phyloP scores from a whole-genome alignment of 306 rosid species.

The Corylus americana region DNA sequence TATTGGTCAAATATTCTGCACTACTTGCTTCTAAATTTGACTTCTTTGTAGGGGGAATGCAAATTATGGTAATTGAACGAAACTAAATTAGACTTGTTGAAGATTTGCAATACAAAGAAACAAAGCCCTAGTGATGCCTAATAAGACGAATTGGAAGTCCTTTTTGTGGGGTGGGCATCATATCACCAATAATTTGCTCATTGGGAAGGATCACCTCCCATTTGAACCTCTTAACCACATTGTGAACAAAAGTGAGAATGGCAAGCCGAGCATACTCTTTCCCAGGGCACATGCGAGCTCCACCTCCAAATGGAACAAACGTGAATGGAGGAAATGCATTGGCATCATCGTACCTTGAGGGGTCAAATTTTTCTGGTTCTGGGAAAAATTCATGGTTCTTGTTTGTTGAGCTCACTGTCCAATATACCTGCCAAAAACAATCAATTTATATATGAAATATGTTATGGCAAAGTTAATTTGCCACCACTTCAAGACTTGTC shows the following conservation, averaged over 20 bases:
- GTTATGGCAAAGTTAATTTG: too few species aligned
- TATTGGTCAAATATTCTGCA: too few species aligned
- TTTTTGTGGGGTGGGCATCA: background rate
- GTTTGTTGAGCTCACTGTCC: slow-evolving; percentile 41
- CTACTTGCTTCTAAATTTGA: too few species aligned
- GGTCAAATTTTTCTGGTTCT: slow-evolving; percentile 1
- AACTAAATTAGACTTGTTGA: too few species aligned
- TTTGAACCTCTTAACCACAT: background rate
- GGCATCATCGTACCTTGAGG: background rate
- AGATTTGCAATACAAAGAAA: too few species aligned
- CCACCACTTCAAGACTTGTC: too few species aligned
- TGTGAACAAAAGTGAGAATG: background rate
- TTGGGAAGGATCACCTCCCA: background rate
- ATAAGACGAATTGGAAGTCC: background rate
- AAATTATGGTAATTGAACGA: too few species aligned
- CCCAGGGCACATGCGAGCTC: slow-evolving; percentile 12
- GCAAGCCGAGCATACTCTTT: slow-evolving; percentile 7
- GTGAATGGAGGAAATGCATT: background rate
- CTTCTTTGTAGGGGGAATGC: too few species aligned
- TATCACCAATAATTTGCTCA: background rate
- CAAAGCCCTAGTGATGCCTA: too few species aligned
- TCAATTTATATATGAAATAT: too few species aligned
- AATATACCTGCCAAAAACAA: slow-evolving; percentile 28
- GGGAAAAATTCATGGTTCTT: slow-evolving; percentile 20
- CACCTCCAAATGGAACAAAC: slow-evolving; percentile 4